Base-by-base conservation (phyloP, 108 stramenopile genomes). In the Cafeteria roenbergensis region DNA sequence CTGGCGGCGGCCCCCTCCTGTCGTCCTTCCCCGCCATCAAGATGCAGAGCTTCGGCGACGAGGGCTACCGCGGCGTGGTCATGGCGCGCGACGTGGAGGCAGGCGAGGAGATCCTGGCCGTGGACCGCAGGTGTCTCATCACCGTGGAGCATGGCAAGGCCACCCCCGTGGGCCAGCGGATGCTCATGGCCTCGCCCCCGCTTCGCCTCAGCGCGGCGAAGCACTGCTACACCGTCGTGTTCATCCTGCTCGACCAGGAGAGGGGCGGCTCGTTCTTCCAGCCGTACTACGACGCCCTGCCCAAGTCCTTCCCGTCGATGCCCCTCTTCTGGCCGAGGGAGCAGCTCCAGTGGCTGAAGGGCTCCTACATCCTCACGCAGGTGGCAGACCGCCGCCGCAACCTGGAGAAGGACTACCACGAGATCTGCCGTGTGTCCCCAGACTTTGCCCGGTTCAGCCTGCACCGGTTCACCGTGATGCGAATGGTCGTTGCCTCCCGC, bases 121-220 rank as follows among this genome's bases (percentile, higher is more conserved):
- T 93, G 32, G 93, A 93, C 27, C 75, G 87, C 8, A 77, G 76
- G 61, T 97, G 93, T 65, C 80, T 99, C 31, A 94, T 99, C 65
- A 99, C 98, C 1, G 98, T 97, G 2, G 95, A 99, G 86, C 97
- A 97, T 95, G 98, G 98, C 36, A 93, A 95, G 61, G 75, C 83
- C 34, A 90, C 89, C 24, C 77, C 86, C 57, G 86, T 95, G 27
- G 94, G 94, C 28, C 81, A 85, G 31, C 68, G 75, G 34, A 87
- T 95, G 48, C 55, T 89, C 3, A 48, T 72, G 6, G 65, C 74
- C 21, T 84, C 89, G 27, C 65, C 36, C 33, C 36, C 58, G 27
- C 57, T 95, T 14, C 90, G 90, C 64, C 68, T 99, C 53, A 94
- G 95, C 75, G 95, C 98, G 14, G 93, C 95, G 59, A 99, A 99